Conservation (phyloP, 176 grass and related monocot species). For the Aegilops speltoides region DNA sequence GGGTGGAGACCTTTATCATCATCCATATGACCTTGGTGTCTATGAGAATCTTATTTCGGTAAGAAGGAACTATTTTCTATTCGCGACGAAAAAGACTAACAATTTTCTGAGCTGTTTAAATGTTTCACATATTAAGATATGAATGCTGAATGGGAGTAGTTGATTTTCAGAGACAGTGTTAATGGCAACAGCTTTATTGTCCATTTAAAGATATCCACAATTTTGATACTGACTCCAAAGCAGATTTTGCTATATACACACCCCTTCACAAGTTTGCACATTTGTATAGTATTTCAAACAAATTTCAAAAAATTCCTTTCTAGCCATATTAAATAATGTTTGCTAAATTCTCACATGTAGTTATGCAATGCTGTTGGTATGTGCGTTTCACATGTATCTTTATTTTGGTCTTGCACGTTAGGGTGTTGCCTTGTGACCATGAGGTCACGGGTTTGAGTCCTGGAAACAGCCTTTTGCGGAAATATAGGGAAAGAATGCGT, state of each 20-base stretch:
- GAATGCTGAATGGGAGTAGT: neutral
- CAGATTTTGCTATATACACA: neutral
- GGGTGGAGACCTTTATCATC: conserved; percentile 74
- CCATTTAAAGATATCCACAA: neutral
- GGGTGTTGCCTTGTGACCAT: too few relatives aligned
- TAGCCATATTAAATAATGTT: neutral
- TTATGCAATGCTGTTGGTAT: neutral
- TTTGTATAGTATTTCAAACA: neutral
- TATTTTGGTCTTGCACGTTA: neutral
- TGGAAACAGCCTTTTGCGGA: too few relatives aligned
- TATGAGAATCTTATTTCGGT: conserved; percentile 91
- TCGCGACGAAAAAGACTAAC: neutral
- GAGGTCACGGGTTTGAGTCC: too few relatives aligned
- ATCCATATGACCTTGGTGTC: conserved; percentile 88
- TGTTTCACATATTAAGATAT: neutral
- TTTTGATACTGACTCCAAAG: neutral
- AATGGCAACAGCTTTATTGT: neutral
- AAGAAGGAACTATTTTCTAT: conserved; percentile 27
- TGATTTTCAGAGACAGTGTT: neutral
- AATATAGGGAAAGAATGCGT: too few relatives aligned
- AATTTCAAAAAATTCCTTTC: neutral
- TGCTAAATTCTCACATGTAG: neutral
- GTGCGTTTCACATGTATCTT: neutral
- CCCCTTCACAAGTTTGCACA: neutral
- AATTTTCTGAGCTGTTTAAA: conserved; percentile 13